These are phyloP conservation scores for Bombardia bombarda DNA, from an alignment of 495 filamentous ascomycete genomes.

Conservation along the genomic window DNA sequence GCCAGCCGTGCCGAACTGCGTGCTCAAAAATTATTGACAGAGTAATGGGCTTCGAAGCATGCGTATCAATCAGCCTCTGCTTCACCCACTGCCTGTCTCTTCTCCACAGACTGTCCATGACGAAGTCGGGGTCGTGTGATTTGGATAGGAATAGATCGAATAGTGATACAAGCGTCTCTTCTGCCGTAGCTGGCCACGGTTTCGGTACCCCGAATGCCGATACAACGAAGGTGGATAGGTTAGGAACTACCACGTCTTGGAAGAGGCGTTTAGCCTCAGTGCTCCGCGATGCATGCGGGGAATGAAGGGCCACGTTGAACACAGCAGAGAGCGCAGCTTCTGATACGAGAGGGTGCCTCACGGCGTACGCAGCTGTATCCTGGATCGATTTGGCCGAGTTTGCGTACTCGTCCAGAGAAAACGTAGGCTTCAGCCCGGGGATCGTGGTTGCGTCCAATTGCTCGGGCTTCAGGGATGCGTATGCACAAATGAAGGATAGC, in stretches of 20 bases:
- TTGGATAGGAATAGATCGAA: conserved; percentile 44
- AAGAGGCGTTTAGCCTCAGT: conserved; percentile 59
- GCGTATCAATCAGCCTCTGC: conserved; percentile 66
- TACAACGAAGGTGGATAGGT: conserved; percentile 69
- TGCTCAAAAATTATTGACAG: conserved; percentile 79
- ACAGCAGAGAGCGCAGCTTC: conserved; percentile 75
- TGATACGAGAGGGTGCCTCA: conserved; percentile 83
- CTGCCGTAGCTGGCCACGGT: conserved; percentile 48
- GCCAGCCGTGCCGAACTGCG: conserved; percentile 68
- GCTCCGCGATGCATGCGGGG: conserved; percentile 54
- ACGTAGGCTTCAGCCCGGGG: conserved; percentile 68
- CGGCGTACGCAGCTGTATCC: conserved; percentile 61
- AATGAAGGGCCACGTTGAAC: conserved; percentile 67
- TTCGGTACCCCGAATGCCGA: conserved; percentile 60
- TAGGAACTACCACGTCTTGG: conserved; percentile 58
- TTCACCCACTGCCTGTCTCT: conserved; percentile 78
- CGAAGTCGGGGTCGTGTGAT: conserved; percentile 62
- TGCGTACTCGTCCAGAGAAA: conserved; percentile 67
- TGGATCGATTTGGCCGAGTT: conserved; percentile 62
- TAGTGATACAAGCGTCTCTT: conserved; percentile 43
- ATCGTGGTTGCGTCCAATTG: conserved; percentile 77
- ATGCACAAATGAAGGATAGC: conserved; percentile 81
- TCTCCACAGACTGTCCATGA: conserved; percentile 81
- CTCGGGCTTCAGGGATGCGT: conserved; percentile 57
- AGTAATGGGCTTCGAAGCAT: conserved; percentile 64